These are phyloP conservation scores for Nakataea oryzae DNA, from an alignment of 2,329 filamentous ascomycete genomes.

Conservation along the genomic window DNA sequence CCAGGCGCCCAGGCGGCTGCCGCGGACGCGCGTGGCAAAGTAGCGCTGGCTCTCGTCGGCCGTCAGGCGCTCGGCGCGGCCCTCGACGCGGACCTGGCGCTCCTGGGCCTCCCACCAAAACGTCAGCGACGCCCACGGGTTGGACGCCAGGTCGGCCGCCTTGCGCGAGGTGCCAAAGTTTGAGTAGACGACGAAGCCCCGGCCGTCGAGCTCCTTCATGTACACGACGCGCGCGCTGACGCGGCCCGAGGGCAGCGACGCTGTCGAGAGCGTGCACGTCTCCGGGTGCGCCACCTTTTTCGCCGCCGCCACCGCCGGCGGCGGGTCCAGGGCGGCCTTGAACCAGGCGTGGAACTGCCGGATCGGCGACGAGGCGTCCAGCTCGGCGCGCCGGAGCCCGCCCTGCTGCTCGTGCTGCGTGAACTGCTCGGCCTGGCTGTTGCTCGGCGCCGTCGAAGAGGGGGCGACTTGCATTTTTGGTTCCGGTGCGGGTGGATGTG, in stretches of 20 bases:
- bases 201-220: slow-evolving; percentile 80
- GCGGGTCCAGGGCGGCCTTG: slow-evolving; percentile 48
- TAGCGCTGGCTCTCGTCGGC: slow-evolving; percentile 62
- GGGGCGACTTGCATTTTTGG: slow-evolving; percentile 34
- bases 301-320: neutral
- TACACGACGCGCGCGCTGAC: slow-evolving; percentile 84
- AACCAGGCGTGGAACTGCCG: slow-evolving; percentile 90
- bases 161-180: slow-evolving; percentile 77
- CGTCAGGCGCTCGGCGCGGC: slow-evolving; percentile 54
- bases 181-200: slow-evolving; percentile 83
- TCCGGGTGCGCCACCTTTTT: slow-evolving; percentile 62
- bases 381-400: slow-evolving; percentile 48
- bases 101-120: slow-evolving; percentile 88
- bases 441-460: slow-evolving; percentile 8
- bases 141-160: slow-evolving; percentile 53
- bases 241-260: slow-evolving; percentile 69
- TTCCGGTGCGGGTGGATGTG: neutral
- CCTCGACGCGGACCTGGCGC: slow-evolving; percentile 86
- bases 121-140: slow-evolving; percentile 70
- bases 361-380: slow-evolving; percentile 55
- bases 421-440: slow-evolving; percentile 68
- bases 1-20: slow-evolving; percentile 84
- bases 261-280: slow-evolving; percentile 79
- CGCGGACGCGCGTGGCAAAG: slow-evolving; percentile 61
- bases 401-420: slow-evolving; percentile 40